Evolutionary conservation across 148 eudicot genomes (phyloP), one percentile per base, ranked within the genome.

Genomic region (Vaccinium darrowii): DNA sequence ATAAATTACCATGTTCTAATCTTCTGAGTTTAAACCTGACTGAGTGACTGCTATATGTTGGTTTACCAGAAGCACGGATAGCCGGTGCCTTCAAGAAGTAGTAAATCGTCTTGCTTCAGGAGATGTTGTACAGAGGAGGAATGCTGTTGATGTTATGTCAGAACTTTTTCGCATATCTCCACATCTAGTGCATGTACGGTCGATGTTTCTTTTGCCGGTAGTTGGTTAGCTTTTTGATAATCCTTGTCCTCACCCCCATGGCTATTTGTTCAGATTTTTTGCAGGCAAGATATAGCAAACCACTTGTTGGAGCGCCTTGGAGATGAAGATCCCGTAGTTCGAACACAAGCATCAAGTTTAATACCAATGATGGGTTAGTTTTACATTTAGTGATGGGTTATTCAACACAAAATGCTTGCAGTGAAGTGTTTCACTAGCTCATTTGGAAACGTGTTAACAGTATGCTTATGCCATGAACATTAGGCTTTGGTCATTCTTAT

Each of bases 341-440:
- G 90, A 60, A 76, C 72, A 58, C 88, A 89, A 80, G 91, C 94
- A 56, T 86, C 84, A 77, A 87, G 84, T 57, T 87, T 95, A 89
- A 90, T 95, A 85, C 87, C 93, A 65, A 71, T 85, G 84, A 90
- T 92, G 88, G 98, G 98, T 94, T 69, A 84, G 93, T 84, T 60
- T 52, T 74, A 25, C 18, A 47, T 63, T 50, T 60, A 47, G 30
- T 57, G 36, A 19, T 84, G 0, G 25, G 53, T 43, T 8, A 13
- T 43, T 43, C 11, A 47, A 75, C 7, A 7, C 50, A 49, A 76
- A 49, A 47, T 76, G 79, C 54, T 76, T 49, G 30, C 10, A 8
- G 25, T 76, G 15, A 10, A 21, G 79, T 49, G 9, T 76, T 76
- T n/a, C 30, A 50, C 0, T 76, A 47, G 79, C n/a, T 21, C 49